Percentiles rank a stretch among this genome's conserved stretches.
These are phyloP conservation scores for Gossypium lobatum DNA, from an alignment of 441 rosid genomes.

Conservation along the genomic window DNA sequence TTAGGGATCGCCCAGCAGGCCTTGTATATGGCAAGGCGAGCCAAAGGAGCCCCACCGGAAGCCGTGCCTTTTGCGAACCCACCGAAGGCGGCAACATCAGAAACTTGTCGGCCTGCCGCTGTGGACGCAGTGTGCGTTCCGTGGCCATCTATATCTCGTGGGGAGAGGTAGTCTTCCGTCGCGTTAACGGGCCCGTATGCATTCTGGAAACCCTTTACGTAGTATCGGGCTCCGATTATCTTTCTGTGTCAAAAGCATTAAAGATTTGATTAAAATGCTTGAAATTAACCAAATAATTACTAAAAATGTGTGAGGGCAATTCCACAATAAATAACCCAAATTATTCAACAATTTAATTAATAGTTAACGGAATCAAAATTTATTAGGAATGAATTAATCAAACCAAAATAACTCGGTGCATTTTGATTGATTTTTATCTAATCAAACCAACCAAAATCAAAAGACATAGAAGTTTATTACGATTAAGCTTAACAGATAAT, in stretches of 20 bases:
- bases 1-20: conserved; percentile 71
- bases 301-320: too few relatives aligned
- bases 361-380: neutral
- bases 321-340: too few relatives aligned
- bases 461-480: too few relatives aligned
- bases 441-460: too few relatives aligned
- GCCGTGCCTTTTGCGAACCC: conserved; percentile 70
- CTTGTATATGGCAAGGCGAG: conserved; percentile 75
- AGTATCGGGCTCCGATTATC: conserved; percentile 75
- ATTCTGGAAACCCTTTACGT: conserved; percentile 45
- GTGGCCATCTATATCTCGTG: conserved; percentile 78
- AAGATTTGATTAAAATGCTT: neutral
- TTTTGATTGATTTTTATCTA: too few relatives aligned
- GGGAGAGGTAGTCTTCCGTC: conserved; percentile 51
- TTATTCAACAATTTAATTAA: too few relatives aligned
- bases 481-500: too few relatives aligned
- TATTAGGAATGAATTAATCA: too few relatives aligned
- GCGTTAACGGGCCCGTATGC: conserved; percentile 38
- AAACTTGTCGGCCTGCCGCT: conserved; percentile 46
- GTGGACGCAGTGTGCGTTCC: conserved; percentile 85
- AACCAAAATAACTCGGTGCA: too few relatives aligned
- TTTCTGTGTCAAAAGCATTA: conserved; percentile 33
- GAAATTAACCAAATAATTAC: too few relatives aligned
- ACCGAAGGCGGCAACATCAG: conserved; percentile 39
- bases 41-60: conserved; percentile 66